Evolutionary conservation across 768 basidiomycete genomes (phyloP).

Genomic region (Royoungia palumana): DNA sequence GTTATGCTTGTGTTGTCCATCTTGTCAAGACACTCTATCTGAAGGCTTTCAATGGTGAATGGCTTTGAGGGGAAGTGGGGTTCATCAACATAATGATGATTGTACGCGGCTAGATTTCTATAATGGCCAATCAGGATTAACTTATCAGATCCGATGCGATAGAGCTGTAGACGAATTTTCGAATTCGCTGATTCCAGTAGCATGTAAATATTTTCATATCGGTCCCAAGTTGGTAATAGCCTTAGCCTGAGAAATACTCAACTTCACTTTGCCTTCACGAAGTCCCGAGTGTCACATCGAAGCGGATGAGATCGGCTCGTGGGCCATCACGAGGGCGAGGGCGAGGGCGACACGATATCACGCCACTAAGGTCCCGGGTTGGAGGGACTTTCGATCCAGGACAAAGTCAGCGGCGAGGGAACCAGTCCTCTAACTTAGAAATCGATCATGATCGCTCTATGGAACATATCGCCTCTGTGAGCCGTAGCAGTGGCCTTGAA

Average conservation of each 20-base stretch:
- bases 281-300: not conserved
- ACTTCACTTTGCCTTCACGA: not conserved
- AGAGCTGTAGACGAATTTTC: no score
- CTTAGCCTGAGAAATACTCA: slow-evolving; percentile 1
- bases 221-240: no score
- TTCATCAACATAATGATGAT: not conserved
- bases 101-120: not conserved
- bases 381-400: not conserved
- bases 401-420: slow-evolving; percentile 1
- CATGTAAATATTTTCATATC: no score
- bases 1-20: slow-evolving; percentile 27
- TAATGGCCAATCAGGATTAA: no score
- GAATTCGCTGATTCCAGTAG: no score
- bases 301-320: slow-evolving; percentile 14
- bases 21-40: slow-evolving; percentile 28
- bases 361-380: not conserved
- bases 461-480: slow-evolving; percentile 69
- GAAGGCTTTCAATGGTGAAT: slow-evolving; percentile 28
- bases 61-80: slow-evolving; percentile 17
- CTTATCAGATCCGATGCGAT: not conserved
- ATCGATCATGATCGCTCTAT: slow-evolving; percentile 35
- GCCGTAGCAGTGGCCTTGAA: slow-evolving; percentile 72
- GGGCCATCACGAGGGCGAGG: slow-evolving; percentile 9
- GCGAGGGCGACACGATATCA: slow-evolving; percentile 4
- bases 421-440: slow-evolving; percentile 1